phyloP scores from a whole-genome alignment of 805 yeast species.

The Zygotorulaspora danielsina region DNA sequence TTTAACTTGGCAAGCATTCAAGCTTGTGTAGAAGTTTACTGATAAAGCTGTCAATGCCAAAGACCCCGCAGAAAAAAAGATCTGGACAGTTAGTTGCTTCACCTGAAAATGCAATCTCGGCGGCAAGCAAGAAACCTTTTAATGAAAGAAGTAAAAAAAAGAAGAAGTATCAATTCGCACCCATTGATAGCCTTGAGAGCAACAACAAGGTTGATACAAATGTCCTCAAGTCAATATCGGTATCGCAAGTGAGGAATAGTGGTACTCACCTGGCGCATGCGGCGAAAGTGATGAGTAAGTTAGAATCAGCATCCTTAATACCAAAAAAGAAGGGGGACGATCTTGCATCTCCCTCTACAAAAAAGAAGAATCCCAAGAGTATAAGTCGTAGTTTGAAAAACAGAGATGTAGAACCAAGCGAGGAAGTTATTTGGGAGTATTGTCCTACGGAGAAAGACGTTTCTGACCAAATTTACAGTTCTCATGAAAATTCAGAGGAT shows the following conservation, averaged over 20 bases:
- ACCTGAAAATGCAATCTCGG: conserved; percentile 21
- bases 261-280: conserved; percentile 5
- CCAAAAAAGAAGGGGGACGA: not conserved
- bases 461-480: conserved; percentile 17
- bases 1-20: not conserved
- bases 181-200: conserved; percentile 22
- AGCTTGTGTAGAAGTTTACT: not conserved
- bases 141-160: conserved; percentile 12
- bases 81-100: conserved; percentile 20
- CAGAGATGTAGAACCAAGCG: conserved; percentile 16
- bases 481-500: conserved; percentile 20
- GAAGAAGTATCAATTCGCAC: conserved; percentile 30
- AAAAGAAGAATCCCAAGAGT: not conserved
- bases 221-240: conserved; percentile 29
- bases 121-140: conserved; percentile 14
- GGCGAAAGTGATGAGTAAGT: conserved; percentile 3
- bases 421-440: conserved; percentile 35
- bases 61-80: conserved; percentile 23
- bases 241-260: conserved; percentile 30
- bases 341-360: not conserved
- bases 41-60: conserved; percentile 14
- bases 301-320: conserved; percentile 5
- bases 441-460: conserved; percentile 22
- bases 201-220: conserved; percentile 10
- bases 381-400: not conserved